These are phyloP conservation scores for Thozetella sp. DNA, from an alignment of 495 filamentous ascomycete species.

Conservation along the genomic window DNA sequence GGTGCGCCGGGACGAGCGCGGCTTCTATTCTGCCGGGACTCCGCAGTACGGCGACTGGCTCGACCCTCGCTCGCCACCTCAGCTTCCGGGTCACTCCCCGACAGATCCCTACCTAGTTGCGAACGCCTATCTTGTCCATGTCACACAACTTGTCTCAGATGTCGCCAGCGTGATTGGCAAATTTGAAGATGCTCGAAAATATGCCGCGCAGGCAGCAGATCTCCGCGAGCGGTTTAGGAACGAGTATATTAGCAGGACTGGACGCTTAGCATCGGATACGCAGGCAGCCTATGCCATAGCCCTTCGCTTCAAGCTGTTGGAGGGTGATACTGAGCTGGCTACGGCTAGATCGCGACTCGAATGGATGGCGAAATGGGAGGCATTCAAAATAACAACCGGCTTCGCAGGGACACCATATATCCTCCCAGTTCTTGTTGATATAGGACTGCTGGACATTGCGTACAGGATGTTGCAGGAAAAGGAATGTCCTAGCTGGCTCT, in stretches of 20 bases:
- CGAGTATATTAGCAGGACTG: conserved; percentile 40
- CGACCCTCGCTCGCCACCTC: conserved; percentile 47
- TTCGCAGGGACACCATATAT: conserved; percentile 51
- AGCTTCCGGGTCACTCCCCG: conserved; percentile 36
- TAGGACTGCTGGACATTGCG: conserved; percentile 13
- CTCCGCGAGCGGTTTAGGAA: conserved; percentile 36
- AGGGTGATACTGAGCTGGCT: neutral
- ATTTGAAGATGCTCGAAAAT: conserved; percentile 23
- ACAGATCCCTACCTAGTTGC: conserved; percentile 45
- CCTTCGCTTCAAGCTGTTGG: conserved; percentile 44
- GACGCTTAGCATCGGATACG: conserved; percentile 42
- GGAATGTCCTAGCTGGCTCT: conserved; percentile 42
- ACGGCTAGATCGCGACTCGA: neutral
- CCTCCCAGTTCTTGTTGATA: conserved; percentile 29
- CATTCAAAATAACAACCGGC: conserved; percentile 44
- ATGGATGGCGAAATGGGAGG: neutral
- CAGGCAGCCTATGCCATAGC: conserved; percentile 49
- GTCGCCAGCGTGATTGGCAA: conserved; percentile 30
- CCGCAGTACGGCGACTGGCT: conserved; percentile 56
- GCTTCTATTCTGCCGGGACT: conserved; percentile 35
- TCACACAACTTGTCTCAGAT: conserved; percentile 34
- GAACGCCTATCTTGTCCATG: conserved; percentile 53
- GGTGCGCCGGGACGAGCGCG: conserved; percentile 35
- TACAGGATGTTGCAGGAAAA: conserved; percentile 7
- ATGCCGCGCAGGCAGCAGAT: conserved; percentile 17